Conservation (phyloP, 306 rosid genomes). For the Prunus fruticosa region DNA sequence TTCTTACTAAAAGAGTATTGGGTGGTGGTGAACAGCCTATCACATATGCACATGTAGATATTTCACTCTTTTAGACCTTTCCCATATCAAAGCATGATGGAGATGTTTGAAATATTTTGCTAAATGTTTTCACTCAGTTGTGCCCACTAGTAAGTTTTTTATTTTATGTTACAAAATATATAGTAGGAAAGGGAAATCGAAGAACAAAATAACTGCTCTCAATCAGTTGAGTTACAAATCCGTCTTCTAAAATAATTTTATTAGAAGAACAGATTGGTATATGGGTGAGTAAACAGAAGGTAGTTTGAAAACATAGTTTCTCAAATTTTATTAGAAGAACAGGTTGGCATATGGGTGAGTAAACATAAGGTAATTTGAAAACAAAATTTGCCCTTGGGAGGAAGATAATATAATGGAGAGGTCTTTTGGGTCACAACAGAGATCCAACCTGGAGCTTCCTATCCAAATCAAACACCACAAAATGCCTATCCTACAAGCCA, state of each 20-base stretch:
- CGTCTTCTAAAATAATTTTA: no score
- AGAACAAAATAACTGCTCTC: no score
- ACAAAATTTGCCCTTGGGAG: neutral
- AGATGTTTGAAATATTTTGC: slow-evolving; percentile 1
- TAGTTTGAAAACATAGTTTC: neutral
- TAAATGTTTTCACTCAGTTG: neutral
- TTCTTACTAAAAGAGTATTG: neutral
- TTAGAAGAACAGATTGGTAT: no score
- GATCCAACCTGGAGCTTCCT: slow-evolving; percentile 17
- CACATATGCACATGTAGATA: neutral
- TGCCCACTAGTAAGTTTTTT: neutral
- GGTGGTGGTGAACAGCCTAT: neutral
- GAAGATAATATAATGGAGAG: slow-evolving; percentile 9
- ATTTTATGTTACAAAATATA: no score
- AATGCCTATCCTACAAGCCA: slow-evolving; percentile 52
- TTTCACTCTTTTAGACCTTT: neutral
- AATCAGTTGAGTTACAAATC: no score
- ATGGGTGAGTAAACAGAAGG: no score
- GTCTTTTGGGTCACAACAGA: slow-evolving; percentile 2
- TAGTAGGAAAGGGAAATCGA: no score
- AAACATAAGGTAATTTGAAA: no score
- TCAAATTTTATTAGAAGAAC: no score
- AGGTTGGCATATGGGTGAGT: no score
- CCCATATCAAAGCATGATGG: neutral
- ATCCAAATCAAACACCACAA: slow-evolving; percentile 48